Conservation (phyloP, 2,329 filamentous ascomycete genomes). For the Fusarium heterosporum region DNA sequence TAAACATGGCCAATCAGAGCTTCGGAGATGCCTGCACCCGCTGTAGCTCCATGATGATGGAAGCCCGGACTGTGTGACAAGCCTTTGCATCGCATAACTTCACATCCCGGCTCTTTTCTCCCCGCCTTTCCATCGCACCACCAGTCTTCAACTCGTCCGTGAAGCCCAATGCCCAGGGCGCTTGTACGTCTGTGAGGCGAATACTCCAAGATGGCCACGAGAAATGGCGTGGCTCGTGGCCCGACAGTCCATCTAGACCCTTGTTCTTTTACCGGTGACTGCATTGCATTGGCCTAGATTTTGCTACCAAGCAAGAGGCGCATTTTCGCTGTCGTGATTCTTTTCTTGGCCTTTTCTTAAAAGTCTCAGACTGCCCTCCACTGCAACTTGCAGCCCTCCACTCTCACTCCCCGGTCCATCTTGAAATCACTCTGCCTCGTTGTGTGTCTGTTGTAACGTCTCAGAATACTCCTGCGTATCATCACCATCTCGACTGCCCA, state of each 20-base stretch:
- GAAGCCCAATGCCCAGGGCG: conserved; percentile 25
- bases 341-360: conserved; percentile 40
- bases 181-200: conserved; percentile 30
- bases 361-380: conserved; percentile 35
- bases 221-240: conserved; percentile 41
- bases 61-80: conserved; percentile 34
- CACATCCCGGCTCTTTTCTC: conserved; percentile 25
- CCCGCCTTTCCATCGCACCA: conserved; percentile 36
- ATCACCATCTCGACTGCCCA: conserved; percentile 29
- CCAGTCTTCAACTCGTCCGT: conserved; percentile 8
- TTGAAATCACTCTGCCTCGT: conserved; percentile 26
- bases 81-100: conserved; percentile 39
- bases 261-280: conserved; percentile 24
- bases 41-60: conserved; percentile 31
- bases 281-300: conserved; percentile 35
- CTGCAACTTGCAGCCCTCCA: conserved; percentile 30
- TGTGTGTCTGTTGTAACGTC: conserved; percentile 31
- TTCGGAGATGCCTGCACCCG: conserved; percentile 18
- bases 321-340: conserved; percentile 30
- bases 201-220: conserved; percentile 17
- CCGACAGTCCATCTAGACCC: conserved; percentile 34
- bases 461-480: conserved; percentile 40
- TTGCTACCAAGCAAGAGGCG: conserved; percentile 26
- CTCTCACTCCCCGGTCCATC: conserved; percentile 26
- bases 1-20: conserved; percentile 27